phyloP scores from a whole-genome alignment of 139 green algal genomes.

The Gonium pectorale region DNA sequence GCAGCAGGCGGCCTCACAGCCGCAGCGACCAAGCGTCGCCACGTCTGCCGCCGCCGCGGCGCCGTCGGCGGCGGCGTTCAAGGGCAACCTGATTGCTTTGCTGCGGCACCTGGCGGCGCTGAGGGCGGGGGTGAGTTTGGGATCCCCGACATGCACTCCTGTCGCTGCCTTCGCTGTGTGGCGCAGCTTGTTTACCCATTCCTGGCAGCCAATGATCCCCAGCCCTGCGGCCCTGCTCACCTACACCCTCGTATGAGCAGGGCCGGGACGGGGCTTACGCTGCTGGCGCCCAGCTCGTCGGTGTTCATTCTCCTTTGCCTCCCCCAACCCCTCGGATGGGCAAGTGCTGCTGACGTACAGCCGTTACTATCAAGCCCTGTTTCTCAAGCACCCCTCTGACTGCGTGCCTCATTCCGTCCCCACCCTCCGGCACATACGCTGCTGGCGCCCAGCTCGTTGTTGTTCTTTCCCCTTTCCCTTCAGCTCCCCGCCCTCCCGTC shows the following conservation, averaged over 20 bases:
- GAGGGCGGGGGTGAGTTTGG: conserved; percentile 25
- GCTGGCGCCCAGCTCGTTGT: no score
- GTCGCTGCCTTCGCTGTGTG: neutral
- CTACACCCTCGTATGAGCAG: neutral
- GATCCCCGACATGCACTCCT: neutral
- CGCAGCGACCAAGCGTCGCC: neutral
- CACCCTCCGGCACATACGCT: no score
- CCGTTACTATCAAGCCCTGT: no score
- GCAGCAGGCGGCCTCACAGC: neutral
- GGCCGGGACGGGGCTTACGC: no score
- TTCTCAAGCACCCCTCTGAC: no score
- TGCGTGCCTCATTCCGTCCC: no score
- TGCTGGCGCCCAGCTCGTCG: no score
- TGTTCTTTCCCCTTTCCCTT: no score
- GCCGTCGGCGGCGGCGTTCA: neutral
- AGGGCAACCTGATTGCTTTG: conserved; percentile 26
- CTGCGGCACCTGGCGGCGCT: conserved; percentile 41
- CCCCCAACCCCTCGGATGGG: neutral
- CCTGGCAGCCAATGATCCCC: no score
- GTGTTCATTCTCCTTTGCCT: no score
- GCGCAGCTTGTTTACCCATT: neutral
- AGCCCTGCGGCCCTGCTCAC: neutral
- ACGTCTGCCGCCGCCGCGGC: neutral
- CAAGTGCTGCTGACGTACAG: neutral
- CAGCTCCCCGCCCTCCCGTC: no score